Conservation (phyloP, 805 yeast genomes). For the Pichia manshurica region DNA sequence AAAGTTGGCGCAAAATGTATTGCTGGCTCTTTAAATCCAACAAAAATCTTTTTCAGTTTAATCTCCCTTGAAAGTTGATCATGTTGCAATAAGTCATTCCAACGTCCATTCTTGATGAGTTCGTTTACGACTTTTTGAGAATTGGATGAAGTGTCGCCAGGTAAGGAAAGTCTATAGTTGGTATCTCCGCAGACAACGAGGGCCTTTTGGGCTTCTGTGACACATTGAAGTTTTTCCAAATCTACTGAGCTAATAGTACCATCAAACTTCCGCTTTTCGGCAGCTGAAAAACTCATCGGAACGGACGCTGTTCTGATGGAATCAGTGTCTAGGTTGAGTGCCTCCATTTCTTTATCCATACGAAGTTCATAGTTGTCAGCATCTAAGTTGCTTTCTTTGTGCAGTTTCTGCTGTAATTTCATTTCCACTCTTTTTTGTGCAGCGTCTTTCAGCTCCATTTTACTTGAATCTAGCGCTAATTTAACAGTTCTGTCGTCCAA, state of each 20-base stretch:
- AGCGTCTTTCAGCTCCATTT: neutral
- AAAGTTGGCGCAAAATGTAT: conserved; percentile 52
- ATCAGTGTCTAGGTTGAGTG: neutral
- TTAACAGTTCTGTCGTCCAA: conserved; percentile 13
- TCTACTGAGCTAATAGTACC: conserved; percentile 4
- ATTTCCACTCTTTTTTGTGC: conserved; percentile 6
- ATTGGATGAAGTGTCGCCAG: conserved; percentile 13
- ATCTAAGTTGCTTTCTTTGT: neutral
- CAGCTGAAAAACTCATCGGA: conserved; percentile 14
- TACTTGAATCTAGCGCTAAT: conserved; percentile 4
- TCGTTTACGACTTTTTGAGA: conserved; percentile 8
- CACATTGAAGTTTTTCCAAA: neutral
- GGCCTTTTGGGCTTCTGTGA: conserved; percentile 17
- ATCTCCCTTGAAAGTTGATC: conserved; percentile 40
- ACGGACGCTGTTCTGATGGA: conserved; percentile 1
- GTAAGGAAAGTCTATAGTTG: conserved; percentile 39
- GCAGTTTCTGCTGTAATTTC: conserved; percentile 1
- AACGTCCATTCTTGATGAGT: conserved; percentile 22
- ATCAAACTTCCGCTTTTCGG: conserved; percentile 14
- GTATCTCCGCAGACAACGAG: conserved; percentile 48
- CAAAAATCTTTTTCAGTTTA: conserved; percentile 31
- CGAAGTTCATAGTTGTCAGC: neutral
- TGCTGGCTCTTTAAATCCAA: conserved; percentile 42
- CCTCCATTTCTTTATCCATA: neutral
- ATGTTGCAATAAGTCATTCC: conserved; percentile 31